Evolutionary conservation across 2,329 filamentous ascomycete genomes (phyloP), one percentile per base, ranked within the genome.

Genomic region (Alternaria triticimaculans): DNA sequence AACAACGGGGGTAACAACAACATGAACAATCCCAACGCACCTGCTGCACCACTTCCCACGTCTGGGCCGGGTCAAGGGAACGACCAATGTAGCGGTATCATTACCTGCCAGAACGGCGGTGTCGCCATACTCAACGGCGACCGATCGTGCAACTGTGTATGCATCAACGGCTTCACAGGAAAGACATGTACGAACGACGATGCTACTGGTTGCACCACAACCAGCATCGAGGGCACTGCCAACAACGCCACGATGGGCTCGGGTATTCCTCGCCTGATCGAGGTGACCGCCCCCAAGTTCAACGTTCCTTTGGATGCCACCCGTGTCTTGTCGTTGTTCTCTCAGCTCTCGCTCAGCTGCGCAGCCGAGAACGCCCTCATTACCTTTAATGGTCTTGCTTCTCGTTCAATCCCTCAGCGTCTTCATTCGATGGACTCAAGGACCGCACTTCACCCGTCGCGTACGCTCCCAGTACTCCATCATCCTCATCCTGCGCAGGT

Each of bases 281-380:
- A 86, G 12, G 85, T 86, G 49, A 88, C 91, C 0, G 80, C 88
- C 63, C 75, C 81, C 21, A 91, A 92, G 70, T 98, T 92, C 80
- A 90, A 89, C 4, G 87, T 99, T 49, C 87, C 92, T 0, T 86
- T 99, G 1, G 88, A 91, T 48, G 85, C 87, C 5, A 87, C 87
- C 1, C 85, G 85, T 8, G 87, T 98, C 55, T 82, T 97, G 59
- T 88, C 90, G 2, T 87, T 93, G 51, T 92, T 98, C 79, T 95
- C 91, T 73, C 82, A 86, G 6, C 87, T 87, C 30, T 91, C 91
- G 67, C 83, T 97, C 15, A 94, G 92, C 58, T 99, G 96, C 79
- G 88, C 88, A 9, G 88, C 90, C 0, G 91, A 97, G 78, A 98
- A 98, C 73, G 90, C 93, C 0, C 85, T 99, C 5, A 90, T 98